Conservation (phyloP, 139 green algal genomes). For the Chlamydomonas urium region DNA sequence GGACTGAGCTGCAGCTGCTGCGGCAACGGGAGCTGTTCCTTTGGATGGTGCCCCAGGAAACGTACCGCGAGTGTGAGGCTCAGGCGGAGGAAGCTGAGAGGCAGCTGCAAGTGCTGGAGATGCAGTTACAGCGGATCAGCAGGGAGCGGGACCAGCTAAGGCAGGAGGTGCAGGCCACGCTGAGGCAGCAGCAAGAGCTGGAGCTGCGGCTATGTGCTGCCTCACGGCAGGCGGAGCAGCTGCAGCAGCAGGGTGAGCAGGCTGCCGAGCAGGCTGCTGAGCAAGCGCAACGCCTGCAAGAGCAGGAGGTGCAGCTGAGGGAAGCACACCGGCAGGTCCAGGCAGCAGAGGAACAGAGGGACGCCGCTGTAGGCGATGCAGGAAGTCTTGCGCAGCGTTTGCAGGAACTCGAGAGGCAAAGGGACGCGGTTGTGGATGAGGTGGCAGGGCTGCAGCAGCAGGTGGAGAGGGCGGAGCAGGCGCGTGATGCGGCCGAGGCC, state of each 20-base stretch:
- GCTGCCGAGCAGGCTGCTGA: not conserved
- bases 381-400: not conserved
- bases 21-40: too few relatives aligned
- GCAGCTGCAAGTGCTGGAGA: not conserved
- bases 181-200: not conserved
- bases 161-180: not conserved
- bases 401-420: not conserved
- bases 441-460: not conserved
- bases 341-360: not conserved
- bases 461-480: not conserved
- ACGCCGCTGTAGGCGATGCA: not conserved
- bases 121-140: not conserved
- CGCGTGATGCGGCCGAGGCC: not conserved
- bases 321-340: too few relatives aligned
- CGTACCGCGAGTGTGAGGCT: too few relatives aligned
- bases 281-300: too few relatives aligned
- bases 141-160: too few relatives aligned
- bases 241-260: not conserved
- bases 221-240: not conserved
- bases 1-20: too few relatives aligned
- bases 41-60: too few relatives aligned
- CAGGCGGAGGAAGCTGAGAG: too few relatives aligned
- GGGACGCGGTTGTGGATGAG: not conserved
- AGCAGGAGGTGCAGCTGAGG: too few relatives aligned
- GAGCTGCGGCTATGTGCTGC: not conserved